Evolutionary conservation across 1,139 yeast species (phyloP).

Genomic region (Candida sp.): DNA sequence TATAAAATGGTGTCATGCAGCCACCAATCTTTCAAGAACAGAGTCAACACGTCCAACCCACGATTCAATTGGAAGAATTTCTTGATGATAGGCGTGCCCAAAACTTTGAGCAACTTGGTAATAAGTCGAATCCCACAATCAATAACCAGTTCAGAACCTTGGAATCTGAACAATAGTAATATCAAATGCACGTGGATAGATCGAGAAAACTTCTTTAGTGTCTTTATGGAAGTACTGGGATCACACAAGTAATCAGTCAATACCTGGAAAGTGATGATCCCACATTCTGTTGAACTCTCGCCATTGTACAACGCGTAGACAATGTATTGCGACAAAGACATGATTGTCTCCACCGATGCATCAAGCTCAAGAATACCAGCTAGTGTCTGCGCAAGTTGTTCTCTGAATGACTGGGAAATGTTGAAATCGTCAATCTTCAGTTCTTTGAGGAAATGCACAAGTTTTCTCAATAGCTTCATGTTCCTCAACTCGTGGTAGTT

Average conservation of each 20-base stretch:
- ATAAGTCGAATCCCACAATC: slow-evolving; percentile 53
- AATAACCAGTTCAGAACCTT: slow-evolving; percentile 40
- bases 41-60: slow-evolving; percentile 60
- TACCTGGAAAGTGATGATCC: slow-evolving; percentile 29
- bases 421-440: slow-evolving; percentile 18
- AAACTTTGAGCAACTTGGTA: slow-evolving; percentile 48
- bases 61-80: slow-evolving; percentile 54
- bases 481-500: slow-evolving; percentile 56
- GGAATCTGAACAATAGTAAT: slow-evolving; percentile 52
- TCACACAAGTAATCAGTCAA: slow-evolving; percentile 37
- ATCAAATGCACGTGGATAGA: slow-evolving; percentile 71
- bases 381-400: slow-evolving; percentile 25
- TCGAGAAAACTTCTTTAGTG: slow-evolving; percentile 52
- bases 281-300: slow-evolving; percentile 33
- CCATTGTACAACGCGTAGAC: slow-evolving; percentile 38
- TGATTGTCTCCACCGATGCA: slow-evolving; percentile 42
- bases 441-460: slow-evolving; percentile 55
- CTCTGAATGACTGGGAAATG: slow-evolving; percentile 17
- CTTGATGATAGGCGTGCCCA: slow-evolving; percentile 51
- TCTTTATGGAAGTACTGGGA: slow-evolving; percentile 33
- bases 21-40: slow-evolving; percentile 52
- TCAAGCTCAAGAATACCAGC: slow-evolving; percentile 30
- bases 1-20: slow-evolving; percentile 37
- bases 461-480: slow-evolving; percentile 55
- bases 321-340: slow-evolving; percentile 36